These are phyloP conservation scores for Dactylellina leptospora DNA, from an alignment of 2,329 filamentous ascomycete species.

Conservation along the genomic window DNA sequence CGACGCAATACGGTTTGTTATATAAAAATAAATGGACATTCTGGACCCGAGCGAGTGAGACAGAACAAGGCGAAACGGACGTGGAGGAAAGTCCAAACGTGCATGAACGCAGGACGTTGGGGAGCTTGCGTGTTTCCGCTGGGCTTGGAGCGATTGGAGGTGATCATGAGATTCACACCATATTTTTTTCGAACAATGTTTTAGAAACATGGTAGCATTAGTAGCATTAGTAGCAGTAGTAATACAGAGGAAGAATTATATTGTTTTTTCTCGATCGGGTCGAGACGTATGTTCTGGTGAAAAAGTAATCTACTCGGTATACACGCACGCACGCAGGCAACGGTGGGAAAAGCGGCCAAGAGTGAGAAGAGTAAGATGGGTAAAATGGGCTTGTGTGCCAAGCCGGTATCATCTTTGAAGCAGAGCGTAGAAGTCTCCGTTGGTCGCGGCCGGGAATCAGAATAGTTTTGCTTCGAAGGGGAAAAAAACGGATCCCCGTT, in stretches of 20 bases:
- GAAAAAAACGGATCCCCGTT: slow-evolving; percentile 2
- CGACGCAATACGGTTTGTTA: too few species aligned
- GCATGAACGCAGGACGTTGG: neutral
- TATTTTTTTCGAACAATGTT: neutral
- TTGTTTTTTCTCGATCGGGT: neutral
- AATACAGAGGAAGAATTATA: neutral
- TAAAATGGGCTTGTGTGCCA: neutral
- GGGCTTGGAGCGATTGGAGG: neutral
- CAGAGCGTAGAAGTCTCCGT: neutral
- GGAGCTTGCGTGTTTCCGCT: neutral
- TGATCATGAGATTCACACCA: neutral
- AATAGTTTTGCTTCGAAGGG: slow-evolving; percentile 9
- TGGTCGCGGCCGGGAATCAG: slow-evolving; percentile 22
- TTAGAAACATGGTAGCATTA: neutral
- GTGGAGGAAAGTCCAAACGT: neutral
- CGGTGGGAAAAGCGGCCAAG: neutral
- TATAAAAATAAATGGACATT: too few species aligned
- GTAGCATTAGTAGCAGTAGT: neutral
- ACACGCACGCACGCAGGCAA: neutral
- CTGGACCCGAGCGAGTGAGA: neutral
- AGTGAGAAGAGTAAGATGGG: neutral
- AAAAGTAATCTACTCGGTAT: neutral
- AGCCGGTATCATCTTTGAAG: neutral
- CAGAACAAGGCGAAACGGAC: neutral
- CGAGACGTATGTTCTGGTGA: neutral